Evolutionary conservation across 331 rosid species (phyloP), one percentile per base, ranked within the genome.

Genomic region (Rhamnella rubrinervis): DNA sequence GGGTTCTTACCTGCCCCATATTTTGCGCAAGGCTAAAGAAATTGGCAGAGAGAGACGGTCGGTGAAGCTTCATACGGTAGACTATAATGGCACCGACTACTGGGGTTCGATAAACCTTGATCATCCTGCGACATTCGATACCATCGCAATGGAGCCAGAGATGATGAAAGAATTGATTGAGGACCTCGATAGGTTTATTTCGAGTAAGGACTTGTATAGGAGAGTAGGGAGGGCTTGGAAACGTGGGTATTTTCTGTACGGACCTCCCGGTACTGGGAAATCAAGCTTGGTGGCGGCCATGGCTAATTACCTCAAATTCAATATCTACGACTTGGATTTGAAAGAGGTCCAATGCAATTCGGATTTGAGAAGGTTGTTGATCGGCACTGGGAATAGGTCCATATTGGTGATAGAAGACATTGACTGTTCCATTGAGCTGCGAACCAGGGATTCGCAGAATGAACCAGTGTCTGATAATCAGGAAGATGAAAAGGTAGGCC

Each of bases 261-360:
- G 98, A 0, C 98, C 98, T 20, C 98, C 98, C 0, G 98, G 96
- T 1, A 92, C 98, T 0, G 98, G 98, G 0, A 92, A 92, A 68
- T 92, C 98, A 0, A 92, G 96, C 80, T 83, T 92, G 81, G 74
- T 92, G 2, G 98, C 98, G 3, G 98, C 98, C 47, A 89, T 92
- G 91, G 96, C 98, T 0, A 92, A 92, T 61, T 73, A 88, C 65
- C 83, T 92, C 71, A 89, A 83, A 75, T 92, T 92, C 69, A 91
- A 92, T 66, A 81, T 92, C 38, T 92, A 81, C 70, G 96, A 92
- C 65, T 55, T 92, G 63, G 91, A 92, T 18, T 23, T 49, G 0
- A 76, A 85, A 59, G 95, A 85, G 91, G 35, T 31, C 35, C 35
- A 31, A 31, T 31, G 35, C 35, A 31, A 89, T 68, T 89, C 89